Conservation (phyloP, 106 monocot genomes). For the Platanthera guangdongensis region DNA sequence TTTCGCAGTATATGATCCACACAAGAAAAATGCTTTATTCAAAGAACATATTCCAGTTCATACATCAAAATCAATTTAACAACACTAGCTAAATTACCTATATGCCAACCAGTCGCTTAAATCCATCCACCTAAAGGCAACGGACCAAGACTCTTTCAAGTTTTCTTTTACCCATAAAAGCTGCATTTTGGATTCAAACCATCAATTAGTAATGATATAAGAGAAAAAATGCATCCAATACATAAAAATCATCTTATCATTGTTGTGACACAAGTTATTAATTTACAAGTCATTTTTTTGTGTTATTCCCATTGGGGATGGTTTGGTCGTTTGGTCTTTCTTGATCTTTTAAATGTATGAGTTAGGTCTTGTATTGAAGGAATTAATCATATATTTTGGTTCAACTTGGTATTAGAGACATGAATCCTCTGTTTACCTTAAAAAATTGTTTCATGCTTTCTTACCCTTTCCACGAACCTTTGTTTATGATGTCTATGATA, state of each 20-base stretch:
- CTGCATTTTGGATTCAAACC: conserved; percentile 34
- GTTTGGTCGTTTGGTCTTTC: no score
- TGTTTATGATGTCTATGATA: no score
- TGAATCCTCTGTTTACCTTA: no score
- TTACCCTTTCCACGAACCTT: no score
- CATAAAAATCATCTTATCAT: not conserved
- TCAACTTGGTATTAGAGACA: no score
- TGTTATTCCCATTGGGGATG: no score
- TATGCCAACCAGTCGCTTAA: conserved; percentile 96
- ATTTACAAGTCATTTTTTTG: no score
- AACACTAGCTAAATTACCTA: conserved; percentile 33
- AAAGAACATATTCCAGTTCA: not conserved
- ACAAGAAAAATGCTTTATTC: not conserved
- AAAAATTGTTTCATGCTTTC: no score
- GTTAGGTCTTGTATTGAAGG: no score
- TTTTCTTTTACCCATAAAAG: conserved; percentile 98
- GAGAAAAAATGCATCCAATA: not conserved
- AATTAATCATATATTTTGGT: no score
- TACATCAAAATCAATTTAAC: not conserved
- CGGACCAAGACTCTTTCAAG: conserved; percentile 93
- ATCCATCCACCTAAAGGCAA: conserved; percentile 98
- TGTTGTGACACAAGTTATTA: no score
- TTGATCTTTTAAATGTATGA: no score
- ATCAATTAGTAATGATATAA: not conserved
- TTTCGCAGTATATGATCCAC: conserved; percentile 6